Evolutionary conservation across 257 asterid genomes (phyloP), one percentile per base, ranked within the genome.

Genomic region (Knoxia roxburghii): DNA sequence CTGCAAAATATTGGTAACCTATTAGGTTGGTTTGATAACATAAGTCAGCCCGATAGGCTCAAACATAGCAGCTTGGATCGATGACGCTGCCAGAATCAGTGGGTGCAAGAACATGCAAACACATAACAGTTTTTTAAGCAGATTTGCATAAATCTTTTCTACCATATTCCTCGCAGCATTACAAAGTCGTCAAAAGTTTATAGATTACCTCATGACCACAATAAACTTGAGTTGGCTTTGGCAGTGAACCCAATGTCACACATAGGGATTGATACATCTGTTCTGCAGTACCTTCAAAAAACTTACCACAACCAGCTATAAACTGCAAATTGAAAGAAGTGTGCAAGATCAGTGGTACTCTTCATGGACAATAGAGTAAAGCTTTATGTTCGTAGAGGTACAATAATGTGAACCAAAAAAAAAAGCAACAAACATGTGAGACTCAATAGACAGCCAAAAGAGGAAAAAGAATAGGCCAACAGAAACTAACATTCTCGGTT

Each of bases 211-310:
- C 98, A 54, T 92, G 97, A 69, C 96, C 98, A 76, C 98, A 89
- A 73, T 76, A 92, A 18, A 92, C 96, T 75, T 70, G 84, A 71
- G 98, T 92, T 64, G 88, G 96, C 81, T 89, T 87, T 2, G 98
- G 97, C 79, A 92, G 81, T 35, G 98, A 87, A 72, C 82, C 86
- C 46, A 92, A 81, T 63, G 91, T 92, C 78, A 79, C 86, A 77
- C 97, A 87, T n/a, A 93, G 82, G 14, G 98, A 89, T 45, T 86
- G 90, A 81, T 93, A 85, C 98, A 92, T 92, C 72, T 89, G 96
- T 67, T 86, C 95, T 54, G 98, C 95, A 71, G 91, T 93, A 84
- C 98, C 97, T 78, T 93, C 96, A 45, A 87, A 89, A 72, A 93
- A 87, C 86, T 81, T 93, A 14, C 98, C 98, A 70, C 98, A 93